These are phyloP conservation scores for Tolypocladium tropicale DNA, from an alignment of 2,329 filamentous ascomycete species.

Conservation along the genomic window DNA sequence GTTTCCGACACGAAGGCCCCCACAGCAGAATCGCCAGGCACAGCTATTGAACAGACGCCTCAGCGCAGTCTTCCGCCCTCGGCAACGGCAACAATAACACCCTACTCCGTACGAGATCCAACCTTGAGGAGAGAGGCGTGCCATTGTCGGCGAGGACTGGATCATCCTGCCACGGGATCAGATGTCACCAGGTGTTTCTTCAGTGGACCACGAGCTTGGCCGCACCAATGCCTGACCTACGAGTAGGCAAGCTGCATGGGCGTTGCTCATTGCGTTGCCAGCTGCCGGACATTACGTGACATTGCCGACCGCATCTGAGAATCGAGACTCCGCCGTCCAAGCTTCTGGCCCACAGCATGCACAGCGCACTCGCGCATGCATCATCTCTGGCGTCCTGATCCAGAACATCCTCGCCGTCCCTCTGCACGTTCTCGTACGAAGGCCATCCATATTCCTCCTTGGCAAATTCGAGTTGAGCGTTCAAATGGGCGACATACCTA, in stretches of 20 bases:
- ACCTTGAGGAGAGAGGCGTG: background rate
- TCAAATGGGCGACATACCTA: no score
- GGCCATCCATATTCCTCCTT: background rate
- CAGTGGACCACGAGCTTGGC: background rate
- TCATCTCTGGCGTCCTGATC: background rate
- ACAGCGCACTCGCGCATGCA: background rate
- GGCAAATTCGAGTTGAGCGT: background rate
- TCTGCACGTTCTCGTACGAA: background rate
- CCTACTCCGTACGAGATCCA: background rate
- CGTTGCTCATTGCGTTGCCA: background rate
- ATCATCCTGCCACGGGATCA: background rate
- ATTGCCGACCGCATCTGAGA: background rate
- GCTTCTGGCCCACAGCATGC: background rate
- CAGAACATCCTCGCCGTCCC: background rate
- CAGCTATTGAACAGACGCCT: background rate
- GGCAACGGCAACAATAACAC: background rate
- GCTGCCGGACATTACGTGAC: background rate
- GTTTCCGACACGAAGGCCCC: background rate
- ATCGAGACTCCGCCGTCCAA: background rate
- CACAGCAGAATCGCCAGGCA: no score
- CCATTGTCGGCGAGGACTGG: background rate
- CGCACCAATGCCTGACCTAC: background rate
- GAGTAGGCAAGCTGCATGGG: background rate
- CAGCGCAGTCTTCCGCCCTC: background rate
- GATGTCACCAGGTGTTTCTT: background rate